Evolutionary conservation across 441 rosid species (phyloP).

Genomic region (Adansonia gregorii): DNA sequence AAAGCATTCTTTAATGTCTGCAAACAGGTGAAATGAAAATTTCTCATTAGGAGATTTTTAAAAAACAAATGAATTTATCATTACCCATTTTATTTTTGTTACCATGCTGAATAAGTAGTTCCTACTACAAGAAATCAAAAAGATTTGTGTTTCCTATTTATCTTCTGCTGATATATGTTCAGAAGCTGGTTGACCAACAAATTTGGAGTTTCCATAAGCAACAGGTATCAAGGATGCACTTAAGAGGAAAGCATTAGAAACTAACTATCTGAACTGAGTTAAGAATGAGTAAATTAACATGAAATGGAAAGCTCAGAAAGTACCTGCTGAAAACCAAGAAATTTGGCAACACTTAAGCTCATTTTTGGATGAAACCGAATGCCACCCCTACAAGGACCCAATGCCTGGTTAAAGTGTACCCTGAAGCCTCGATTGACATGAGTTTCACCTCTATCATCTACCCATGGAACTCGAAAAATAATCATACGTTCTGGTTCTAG

Average conservation of each 20-base stretch:
- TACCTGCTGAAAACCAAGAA: conserved; percentile 98
- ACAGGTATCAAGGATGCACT: neutral
- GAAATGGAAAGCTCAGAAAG: conserved; percentile 24
- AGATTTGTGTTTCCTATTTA: conserved; percentile 3
- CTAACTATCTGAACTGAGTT: conserved; percentile 18
- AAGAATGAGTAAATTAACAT: conserved; percentile 22
- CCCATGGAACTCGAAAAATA: conserved; percentile 96
- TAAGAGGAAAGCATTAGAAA: conserved; percentile 19
- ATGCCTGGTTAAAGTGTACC: conserved; percentile 94
- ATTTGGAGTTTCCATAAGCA: conserved; percentile 13
- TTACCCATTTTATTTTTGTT: conserved; percentile 19
- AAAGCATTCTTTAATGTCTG: conserved; percentile 97
- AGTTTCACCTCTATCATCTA: conserved; percentile 96
- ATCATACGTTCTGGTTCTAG: conserved; percentile 95
- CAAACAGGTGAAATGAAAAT: conserved; percentile 3
- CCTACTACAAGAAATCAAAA: conserved; percentile 1
- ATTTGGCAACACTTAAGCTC: conserved; percentile 90
- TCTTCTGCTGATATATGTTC: conserved; percentile 17
- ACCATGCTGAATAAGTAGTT: conserved; percentile 24
- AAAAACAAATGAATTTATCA: conserved; percentile 8
- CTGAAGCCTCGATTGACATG: conserved; percentile 95
- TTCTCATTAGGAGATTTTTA: conserved; percentile 1
- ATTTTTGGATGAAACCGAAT: conserved; percentile 92
- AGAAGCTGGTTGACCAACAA: conserved; percentile 6
- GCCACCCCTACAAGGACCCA: conserved; percentile 99